Conservation (phyloP, 108 stramenopile genomes). For the Cyclostephanos invisitatus region DNA sequence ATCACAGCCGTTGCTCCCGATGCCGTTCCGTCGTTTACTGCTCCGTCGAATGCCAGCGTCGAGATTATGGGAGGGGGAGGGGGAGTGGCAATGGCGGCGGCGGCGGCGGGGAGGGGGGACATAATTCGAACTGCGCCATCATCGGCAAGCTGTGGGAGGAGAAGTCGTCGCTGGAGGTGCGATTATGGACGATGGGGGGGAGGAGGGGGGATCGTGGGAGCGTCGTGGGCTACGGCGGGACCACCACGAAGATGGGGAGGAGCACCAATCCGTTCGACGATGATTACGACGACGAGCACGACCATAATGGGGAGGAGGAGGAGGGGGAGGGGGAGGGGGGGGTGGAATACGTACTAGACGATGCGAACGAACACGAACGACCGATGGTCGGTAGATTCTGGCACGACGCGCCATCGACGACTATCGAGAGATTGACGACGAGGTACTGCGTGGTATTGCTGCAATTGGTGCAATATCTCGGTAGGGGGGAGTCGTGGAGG, state of each 20-base stretch:
- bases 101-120: constrained; percentile 13
- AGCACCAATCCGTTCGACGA: constrained; percentile 42
- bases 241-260: background rate
- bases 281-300: background rate
- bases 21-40: constrained; percentile 41
- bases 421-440: constrained; percentile 2
- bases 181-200: constrained; percentile 8
- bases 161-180: constrained; percentile 21
- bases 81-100: background rate
- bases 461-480: constrained; percentile 39
- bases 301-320: no score
- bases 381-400: constrained; percentile 40
- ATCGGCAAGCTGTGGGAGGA: constrained; percentile 35
- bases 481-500: constrained; percentile 43
- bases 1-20: constrained; percentile 35
- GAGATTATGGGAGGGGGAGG: constrained; percentile 23
- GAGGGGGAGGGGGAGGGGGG: background rate
- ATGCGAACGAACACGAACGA: background rate
- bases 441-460: constrained; percentile 32
- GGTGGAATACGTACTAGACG: no score
- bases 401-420: constrained; percentile 22
- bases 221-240: background rate
- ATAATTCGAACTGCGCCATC: constrained; percentile 26
- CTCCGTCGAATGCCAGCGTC: constrained; percentile 31
- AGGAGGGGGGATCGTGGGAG: background rate